A percentile compares a stretch with the other conserved stretches of the same genome.
phyloP scores from a whole-genome alignment of 345 rosid species.

The Salix dunnii region DNA sequence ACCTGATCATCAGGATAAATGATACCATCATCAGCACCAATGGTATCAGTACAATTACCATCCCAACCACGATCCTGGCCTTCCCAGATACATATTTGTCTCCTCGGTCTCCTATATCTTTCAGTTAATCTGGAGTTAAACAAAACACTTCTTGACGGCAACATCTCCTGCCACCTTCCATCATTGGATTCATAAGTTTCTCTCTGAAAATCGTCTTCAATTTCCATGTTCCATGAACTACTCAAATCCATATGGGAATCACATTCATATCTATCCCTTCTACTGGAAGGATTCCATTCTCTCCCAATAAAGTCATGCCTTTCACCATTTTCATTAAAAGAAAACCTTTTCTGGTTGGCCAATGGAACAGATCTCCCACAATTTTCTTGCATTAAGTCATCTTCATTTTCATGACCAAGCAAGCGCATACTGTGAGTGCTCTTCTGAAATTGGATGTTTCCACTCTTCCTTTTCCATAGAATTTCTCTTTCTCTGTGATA shows the following conservation, averaged over 20 bases:
- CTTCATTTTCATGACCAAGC: conserved; percentile 22
- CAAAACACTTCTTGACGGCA: conserved; percentile 16
- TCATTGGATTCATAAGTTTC: conserved; percentile 24
- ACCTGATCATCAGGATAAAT: conserved; percentile 18
- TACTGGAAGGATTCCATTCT: conserved; percentile 24
- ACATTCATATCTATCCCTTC: conserved; percentile 31
- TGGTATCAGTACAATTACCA: conserved; percentile 11
- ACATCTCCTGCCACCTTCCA: conserved; percentile 27
- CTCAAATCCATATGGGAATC: conserved; percentile 32
- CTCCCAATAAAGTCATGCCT: conserved; percentile 28
- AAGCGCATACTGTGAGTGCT: conserved; percentile 26
- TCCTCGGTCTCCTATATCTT: conserved; percentile 19
- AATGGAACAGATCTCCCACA: conserved; percentile 22
- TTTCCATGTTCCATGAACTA: conserved; percentile 27
- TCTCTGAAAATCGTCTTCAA: conserved; percentile 27
- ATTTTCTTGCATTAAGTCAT: conserved; percentile 25
- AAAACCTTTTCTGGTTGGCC: conserved; percentile 27
- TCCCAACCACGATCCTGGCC: conserved; percentile 24
- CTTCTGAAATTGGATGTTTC: conserved; percentile 21
- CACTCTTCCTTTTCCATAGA: conserved; percentile 31
- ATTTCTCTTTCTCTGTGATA: conserved; percentile 18
- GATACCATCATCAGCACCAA: conserved; percentile 19
- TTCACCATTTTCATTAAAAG: conserved; percentile 25
- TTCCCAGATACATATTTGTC: conserved; percentile 22
- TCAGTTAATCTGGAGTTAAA: conserved; percentile 20